Conservation (phyloP, 768 basidiomycete genomes). For the Trametes cubensis region DNA sequence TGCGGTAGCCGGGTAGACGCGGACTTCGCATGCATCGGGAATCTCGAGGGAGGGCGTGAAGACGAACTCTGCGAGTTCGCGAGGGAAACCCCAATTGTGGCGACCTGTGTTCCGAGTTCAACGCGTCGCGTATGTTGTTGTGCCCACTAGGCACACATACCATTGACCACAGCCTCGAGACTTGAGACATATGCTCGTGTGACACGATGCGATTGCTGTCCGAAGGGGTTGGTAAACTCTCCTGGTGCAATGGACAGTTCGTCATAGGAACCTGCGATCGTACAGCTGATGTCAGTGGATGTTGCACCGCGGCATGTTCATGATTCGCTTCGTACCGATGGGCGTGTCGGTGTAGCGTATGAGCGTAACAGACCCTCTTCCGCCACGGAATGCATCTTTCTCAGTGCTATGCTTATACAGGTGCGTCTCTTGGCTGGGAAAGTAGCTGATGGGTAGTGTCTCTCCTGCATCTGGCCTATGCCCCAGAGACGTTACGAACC, state of each 20-base stretch:
- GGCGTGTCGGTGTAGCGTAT: slow-evolving; percentile 15
- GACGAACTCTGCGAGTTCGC: slow-evolving; percentile 23
- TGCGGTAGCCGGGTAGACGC: slow-evolving; percentile 19
- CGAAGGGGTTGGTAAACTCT: slow-evolving; percentile 20
- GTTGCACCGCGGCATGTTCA: neutral
- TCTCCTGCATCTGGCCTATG: slow-evolving; percentile 15
- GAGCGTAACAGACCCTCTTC: slow-evolving; percentile 14
- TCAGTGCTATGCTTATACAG: slow-evolving; percentile 11
- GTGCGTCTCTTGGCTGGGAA: slow-evolving; percentile 17
- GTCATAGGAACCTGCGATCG: slow-evolving; percentile 11
- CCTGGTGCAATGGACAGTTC: slow-evolving; percentile 18
- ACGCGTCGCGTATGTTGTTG: no score
- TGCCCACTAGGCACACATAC: no score
- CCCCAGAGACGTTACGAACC: slow-evolving; percentile 21
- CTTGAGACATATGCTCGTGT: slow-evolving; percentile 22
- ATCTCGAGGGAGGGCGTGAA: slow-evolving; percentile 19
- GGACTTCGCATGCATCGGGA: slow-evolving; percentile 16
- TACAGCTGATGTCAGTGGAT: no score
- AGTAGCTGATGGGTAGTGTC: slow-evolving; percentile 23
- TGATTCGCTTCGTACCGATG: slow-evolving; percentile 10
- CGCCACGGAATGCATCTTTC: slow-evolving; percentile 15
- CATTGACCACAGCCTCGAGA: slow-evolving; percentile 14
- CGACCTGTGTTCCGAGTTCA: slow-evolving; percentile 13
- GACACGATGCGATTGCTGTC: slow-evolving; percentile 12
- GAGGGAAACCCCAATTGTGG: slow-evolving; percentile 21